These are phyloP conservation scores for Colletotrichum tamarilloi DNA, from an alignment of 2,329 filamentous ascomycete genomes.

Conservation along the genomic window DNA sequence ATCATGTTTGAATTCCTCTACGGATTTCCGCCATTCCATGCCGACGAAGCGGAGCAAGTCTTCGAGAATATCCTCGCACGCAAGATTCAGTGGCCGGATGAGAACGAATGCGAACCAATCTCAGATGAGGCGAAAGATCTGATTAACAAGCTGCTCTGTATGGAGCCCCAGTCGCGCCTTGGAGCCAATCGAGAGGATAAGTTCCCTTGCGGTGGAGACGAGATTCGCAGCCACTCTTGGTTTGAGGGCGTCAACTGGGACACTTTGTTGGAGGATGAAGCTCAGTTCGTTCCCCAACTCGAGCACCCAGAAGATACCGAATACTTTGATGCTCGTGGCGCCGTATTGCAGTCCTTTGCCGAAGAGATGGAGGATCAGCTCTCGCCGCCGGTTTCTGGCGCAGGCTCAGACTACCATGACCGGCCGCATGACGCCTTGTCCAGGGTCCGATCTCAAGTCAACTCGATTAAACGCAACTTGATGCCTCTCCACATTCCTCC, in stretches of 20 bases:
- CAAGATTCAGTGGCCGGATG: conserved; percentile 91
- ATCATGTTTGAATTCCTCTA: conserved; percentile 97
- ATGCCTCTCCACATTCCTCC: conserved; percentile 98
- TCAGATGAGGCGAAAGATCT: conserved; percentile 92
- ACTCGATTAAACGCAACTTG: conserved; percentile 86
- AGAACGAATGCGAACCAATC: conserved; percentile 76
- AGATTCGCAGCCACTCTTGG: conserved; percentile 91
- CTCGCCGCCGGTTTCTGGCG: conserved; percentile 76
- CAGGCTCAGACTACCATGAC: conserved; percentile 83
- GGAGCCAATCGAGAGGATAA: conserved; percentile 89
- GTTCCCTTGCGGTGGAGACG: conserved; percentile 84
- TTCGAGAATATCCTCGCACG: conserved; percentile 96
- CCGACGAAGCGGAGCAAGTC: conserved; percentile 87
- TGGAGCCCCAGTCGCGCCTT: conserved; percentile 83
- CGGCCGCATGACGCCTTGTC: conserved; percentile 95
- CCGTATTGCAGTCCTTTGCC: conserved; percentile 90
- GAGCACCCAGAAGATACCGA: conserved; percentile 98
- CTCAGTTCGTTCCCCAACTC: conserved; percentile 91
- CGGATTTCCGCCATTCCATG: conserved; percentile 94
- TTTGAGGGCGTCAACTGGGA: conserved; percentile 91
- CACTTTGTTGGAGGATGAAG: conserved; percentile 90
- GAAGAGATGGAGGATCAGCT: conserved; percentile 94
- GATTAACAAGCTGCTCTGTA: conserved; percentile 90
- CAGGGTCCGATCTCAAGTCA: conserved; percentile 87
- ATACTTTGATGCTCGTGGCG: conserved; percentile 94